Evolutionary conservation across 2,329 filamentous ascomycete genomes (phyloP).

Genomic region (Aureobasidium namibiae): DNA sequence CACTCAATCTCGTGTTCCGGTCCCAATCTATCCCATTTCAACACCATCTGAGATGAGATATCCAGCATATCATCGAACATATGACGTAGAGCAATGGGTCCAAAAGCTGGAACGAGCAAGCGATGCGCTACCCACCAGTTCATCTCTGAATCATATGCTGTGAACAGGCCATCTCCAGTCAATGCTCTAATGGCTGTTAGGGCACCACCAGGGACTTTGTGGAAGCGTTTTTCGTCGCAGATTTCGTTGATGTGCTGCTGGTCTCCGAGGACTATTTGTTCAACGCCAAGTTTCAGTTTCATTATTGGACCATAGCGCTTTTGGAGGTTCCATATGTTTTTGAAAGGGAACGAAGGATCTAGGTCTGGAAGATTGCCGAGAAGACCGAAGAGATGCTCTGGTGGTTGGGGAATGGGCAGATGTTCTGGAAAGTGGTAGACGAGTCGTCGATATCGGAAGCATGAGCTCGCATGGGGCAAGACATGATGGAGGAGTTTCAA

Average conservation of each 20-base stretch:
- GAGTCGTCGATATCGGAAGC: not conserved
- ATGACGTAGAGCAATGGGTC: slow-evolving; percentile 34
- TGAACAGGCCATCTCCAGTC: not conserved
- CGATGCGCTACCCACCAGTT: slow-evolving; percentile 34
- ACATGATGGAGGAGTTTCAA: not conserved
- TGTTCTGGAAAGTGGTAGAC: not conserved
- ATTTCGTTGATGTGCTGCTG: not conserved
- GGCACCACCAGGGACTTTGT: not conserved
- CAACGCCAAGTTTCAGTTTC: not conserved
- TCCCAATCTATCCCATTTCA: slow-evolving; percentile 17
- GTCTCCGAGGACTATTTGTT: not conserved
- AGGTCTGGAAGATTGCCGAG: slow-evolving; percentile 18
- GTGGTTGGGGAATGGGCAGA: slow-evolving; percentile 17
- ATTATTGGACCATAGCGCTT: not conserved
- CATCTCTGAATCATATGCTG: not conserved
- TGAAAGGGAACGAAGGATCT: slow-evolving; percentile 14
- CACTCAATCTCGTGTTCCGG: not conserved
- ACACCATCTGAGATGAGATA: slow-evolving; percentile 25
- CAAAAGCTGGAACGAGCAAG: slow-evolving; percentile 39
- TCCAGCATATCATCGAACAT: slow-evolving; percentile 35
- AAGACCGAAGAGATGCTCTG: slow-evolving; percentile 8
- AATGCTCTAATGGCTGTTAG: not conserved
- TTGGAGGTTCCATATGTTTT: slow-evolving; percentile 10
- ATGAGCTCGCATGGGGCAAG: not conserved
- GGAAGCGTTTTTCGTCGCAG: not conserved